A percentile compares a stretch with the other conserved stretches of the same genome.
These are phyloP conservation scores for Phaseolus coccineus DNA, from an alignment of 331 rosid genomes.

Conservation along the genomic window DNA sequence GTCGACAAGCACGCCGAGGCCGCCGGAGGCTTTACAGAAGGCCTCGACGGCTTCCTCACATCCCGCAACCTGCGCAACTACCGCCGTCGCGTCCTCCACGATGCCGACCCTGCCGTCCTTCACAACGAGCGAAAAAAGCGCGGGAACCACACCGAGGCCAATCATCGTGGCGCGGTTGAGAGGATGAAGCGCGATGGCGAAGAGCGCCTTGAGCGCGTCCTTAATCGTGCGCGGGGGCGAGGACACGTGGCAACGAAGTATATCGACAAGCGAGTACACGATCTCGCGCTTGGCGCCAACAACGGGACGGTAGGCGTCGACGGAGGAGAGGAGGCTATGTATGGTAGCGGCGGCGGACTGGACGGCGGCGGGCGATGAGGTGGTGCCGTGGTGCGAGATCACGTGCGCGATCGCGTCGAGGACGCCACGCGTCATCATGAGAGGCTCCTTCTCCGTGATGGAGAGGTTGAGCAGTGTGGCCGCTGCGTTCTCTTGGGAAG, in stretches of 20 bases:
- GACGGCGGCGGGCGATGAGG: conserved; percentile 73
- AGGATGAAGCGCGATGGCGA: conserved; percentile 75
- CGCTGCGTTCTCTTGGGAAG: conserved; percentile 83
- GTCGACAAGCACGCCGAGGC: conserved; percentile 65
- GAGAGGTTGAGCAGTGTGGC: conserved; percentile 89
- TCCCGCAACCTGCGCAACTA: conserved; percentile 89
- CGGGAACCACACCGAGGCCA: conserved; percentile 67
- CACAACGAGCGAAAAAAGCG: conserved; percentile 59
- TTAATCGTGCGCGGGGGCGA: conserved; percentile 68
- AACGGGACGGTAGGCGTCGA: conserved; percentile 71
- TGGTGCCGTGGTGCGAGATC: conserved; percentile 60
- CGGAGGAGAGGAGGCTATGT: conserved; percentile 75
- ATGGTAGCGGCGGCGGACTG: conserved; percentile 87
- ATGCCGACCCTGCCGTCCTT: conserved; percentile 75
- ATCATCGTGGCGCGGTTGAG: conserved; percentile 67
- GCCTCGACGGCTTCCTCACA: conserved; percentile 87
- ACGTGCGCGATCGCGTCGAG: conserved; percentile 86
- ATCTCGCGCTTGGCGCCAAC: conserved; percentile 89
- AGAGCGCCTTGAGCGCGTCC: conserved; percentile 88
- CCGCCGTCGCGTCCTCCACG: conserved; percentile 94
- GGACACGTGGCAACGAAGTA: conserved; percentile 59
- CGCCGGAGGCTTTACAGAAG: conserved; percentile 67
- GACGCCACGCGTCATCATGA: conserved; percentile 83
- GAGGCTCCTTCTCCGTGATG: conserved; percentile 62
- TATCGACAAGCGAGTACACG: conserved; percentile 69